Evolutionary conservation across 345 rosid genomes (phyloP), one percentile per base, ranked within the genome.

Genomic region (Melastoma malabathricum): DNA sequence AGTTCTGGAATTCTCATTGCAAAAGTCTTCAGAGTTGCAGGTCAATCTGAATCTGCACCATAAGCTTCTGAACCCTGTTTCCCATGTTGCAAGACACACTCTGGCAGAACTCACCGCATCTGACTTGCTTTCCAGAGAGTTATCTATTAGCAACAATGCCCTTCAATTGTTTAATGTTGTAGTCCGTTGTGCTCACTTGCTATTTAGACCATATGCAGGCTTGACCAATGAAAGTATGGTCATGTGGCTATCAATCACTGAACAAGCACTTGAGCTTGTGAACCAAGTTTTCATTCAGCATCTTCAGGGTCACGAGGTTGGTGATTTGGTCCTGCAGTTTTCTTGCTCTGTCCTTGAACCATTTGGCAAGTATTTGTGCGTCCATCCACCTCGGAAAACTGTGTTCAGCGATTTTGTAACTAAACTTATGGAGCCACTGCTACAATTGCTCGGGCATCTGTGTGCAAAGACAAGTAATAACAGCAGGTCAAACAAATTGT

Each of bases 281-380:
- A 59, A 46, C 48, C 69, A 64, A 70, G 62, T 65, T 62, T 68
- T 62, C 64, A 60, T 57, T 13, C 65, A 55, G 64, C 65, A 74
- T 48, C 57, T 74, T 48, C 78, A 69, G 58, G 71, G 56, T 48
- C 53, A 70, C 43, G 46, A 65, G 44, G 67, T 59, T 4, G 76
- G 68, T 64, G 61, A 48, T 46, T 72, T 72, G 64, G 71, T 82
- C 27, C 56, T 84, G 51, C 59, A 31, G 61, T 74, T 84, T 48
- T 68, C 81, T 43, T 74, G 81, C 69, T 71, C 76, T 48, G 69
- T 84, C 59, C 88, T 92, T 41, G 83, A 83, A 52, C 95, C 93
- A 18, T 92, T 87, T 68, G 72, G 80, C 64, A 79, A 65, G 57
- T 87, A 87, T 64, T 72, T 86, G 65, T 81, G 68, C 77, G 74